These are phyloP conservation scores for Brassica carinata DNA, from an alignment of 345 rosid species.

Conservation along the genomic window DNA sequence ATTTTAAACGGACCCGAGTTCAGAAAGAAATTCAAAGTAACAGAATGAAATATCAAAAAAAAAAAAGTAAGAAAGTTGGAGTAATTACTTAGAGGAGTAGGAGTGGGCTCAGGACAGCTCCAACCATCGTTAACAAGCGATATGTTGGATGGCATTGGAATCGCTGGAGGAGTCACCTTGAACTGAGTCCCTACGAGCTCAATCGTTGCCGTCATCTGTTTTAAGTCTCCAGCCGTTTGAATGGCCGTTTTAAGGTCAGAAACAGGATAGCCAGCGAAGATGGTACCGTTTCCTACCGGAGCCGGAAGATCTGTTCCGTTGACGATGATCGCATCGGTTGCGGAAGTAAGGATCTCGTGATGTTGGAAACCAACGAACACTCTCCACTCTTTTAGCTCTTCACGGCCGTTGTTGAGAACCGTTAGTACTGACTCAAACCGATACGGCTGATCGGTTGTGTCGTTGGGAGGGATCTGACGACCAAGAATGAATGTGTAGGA, in stretches of 20 bases:
- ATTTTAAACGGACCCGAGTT: not conserved
- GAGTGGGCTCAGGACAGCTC: slow-evolving; percentile 54
- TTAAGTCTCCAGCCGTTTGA: slow-evolving; percentile 84
- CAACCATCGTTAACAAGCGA: slow-evolving; percentile 87
- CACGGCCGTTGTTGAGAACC: slow-evolving; percentile 71
- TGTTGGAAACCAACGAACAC: slow-evolving; percentile 71
- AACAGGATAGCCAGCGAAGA: slow-evolving; percentile 72
- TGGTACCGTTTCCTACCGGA: slow-evolving; percentile 76
- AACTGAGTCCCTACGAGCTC: slow-evolving; percentile 84
- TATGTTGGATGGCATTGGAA: slow-evolving; percentile 69
- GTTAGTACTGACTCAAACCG: slow-evolving; percentile 78
- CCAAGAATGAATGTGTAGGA: slow-evolving; percentile 62
- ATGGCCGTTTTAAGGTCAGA: slow-evolving; percentile 82
- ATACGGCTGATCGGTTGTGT: slow-evolving; percentile 70
- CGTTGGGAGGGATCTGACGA: slow-evolving; percentile 63
- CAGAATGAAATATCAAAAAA: not conserved
- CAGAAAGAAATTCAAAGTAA: not conserved
- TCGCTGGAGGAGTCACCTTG: slow-evolving; percentile 59
- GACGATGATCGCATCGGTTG: slow-evolving; percentile 64
- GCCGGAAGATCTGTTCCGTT: slow-evolving; percentile 79
- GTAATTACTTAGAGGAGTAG: slow-evolving; percentile 28
- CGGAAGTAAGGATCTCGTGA: slow-evolving; percentile 70
- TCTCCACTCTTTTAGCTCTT: slow-evolving; percentile 75
- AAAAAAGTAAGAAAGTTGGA: not conserved
- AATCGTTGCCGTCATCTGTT: slow-evolving; percentile 68